phyloP scores from a whole-genome alignment of 2,329 filamentous ascomycete genomes.

The Alternaria arbusti region DNA sequence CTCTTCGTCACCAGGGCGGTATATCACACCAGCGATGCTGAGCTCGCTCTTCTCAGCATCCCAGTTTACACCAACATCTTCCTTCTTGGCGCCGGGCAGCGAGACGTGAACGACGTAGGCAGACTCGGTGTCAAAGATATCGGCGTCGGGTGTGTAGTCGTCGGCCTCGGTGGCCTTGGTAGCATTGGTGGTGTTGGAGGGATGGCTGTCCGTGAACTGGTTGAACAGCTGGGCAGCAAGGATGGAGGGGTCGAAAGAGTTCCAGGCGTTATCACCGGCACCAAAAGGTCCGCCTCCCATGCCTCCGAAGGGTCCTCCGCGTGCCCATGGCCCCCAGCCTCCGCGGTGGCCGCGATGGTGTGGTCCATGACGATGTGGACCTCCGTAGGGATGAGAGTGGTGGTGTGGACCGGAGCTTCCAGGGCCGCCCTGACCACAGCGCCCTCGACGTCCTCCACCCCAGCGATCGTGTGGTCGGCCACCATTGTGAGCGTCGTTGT shows the following conservation, averaged over 20 bases:
- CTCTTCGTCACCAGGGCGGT: constrained; percentile 74
- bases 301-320: constrained; percentile 18
- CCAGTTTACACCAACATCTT: constrained; percentile 79
- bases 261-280: constrained; percentile 13
- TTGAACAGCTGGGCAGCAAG: constrained; percentile 45
- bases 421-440: constrained; percentile 30
- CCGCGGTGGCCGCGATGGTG: constrained; percentile 24
- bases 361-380: constrained; percentile 21
- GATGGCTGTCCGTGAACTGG: constrained; percentile 37
- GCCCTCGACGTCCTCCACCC: constrained; percentile 26
- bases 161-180: constrained; percentile 22
- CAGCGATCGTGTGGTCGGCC: constrained; percentile 24
- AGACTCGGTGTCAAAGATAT: constrained; percentile 73
- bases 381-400: constrained; percentile 12
- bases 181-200: constrained; percentile 18
- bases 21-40: constrained; percentile 73
- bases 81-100: constrained; percentile 78
- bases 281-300: constrained; percentile 17
- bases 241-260: constrained; percentile 28
- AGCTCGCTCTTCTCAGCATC: constrained; percentile 71
- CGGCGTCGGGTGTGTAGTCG: constrained; percentile 69
- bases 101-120: constrained; percentile 72
- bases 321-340: constrained; percentile 35
- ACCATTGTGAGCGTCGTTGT: constrained; percentile 21
- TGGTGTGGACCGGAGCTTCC: constrained; percentile 23